phyloP scores from a whole-genome alignment of 495 filamentous ascomycete genomes.

The Hyaloscypha finlandica region DNA sequence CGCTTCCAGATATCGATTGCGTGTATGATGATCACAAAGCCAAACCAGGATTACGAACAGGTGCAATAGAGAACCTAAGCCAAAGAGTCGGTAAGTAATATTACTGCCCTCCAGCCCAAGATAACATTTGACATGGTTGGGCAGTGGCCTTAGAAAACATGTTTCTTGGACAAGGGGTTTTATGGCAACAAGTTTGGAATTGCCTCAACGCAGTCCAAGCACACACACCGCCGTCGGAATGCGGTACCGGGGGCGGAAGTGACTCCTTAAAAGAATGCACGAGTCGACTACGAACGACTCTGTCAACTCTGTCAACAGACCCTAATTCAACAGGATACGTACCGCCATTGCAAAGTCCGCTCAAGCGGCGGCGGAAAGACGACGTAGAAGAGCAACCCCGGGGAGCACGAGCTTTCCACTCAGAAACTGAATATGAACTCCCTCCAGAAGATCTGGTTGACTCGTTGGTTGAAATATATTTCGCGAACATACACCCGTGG shows the following conservation, averaged over 20 bases:
- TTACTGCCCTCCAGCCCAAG: too few relatives aligned
- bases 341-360: background rate
- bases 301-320: conserved; percentile 8
- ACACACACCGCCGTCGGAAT: background rate
- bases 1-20: too few relatives aligned
- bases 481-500: conserved; percentile 38
- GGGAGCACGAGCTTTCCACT: too few relatives aligned
- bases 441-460: background rate
- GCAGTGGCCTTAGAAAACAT: conserved; percentile 23
- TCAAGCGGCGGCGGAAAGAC: conserved; percentile 9
- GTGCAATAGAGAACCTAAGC: conserved; percentile 21
- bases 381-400: background rate
- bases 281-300: conserved; percentile 19
- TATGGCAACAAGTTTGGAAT: conserved; percentile 34
- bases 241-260: background rate
- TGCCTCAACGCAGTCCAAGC: background rate
- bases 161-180: conserved; percentile 28
- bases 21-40: background rate
- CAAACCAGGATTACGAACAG: conserved; percentile 22
- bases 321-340: background rate
- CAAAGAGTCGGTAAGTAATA: conserved; percentile 10
- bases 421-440: too few relatives aligned
- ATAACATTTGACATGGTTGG: background rate
- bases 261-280: conserved; percentile 20
- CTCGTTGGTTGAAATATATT: conserved; percentile 38